Evolutionary conservation across 805 yeast species (phyloP).

Genomic region (Barnettozyma siamensis): DNA sequence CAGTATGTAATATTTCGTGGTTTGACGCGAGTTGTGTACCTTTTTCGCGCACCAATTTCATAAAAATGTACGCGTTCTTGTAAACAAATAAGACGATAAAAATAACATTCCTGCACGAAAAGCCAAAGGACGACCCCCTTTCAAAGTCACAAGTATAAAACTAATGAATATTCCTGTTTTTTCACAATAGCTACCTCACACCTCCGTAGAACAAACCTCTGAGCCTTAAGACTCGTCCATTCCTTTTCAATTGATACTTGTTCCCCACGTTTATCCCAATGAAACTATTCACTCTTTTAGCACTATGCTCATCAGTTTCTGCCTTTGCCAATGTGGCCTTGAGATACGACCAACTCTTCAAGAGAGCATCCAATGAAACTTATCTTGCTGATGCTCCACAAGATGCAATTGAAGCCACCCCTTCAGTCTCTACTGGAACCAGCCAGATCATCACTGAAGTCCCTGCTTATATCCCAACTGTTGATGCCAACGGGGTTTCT

Average conservation of each 20-base stretch:
- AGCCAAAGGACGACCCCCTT: background rate
- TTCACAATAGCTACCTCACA: too few relatives aligned
- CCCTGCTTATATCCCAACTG: conserved; percentile 19
- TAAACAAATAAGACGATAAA: too few relatives aligned
- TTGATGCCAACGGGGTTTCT: conserved; percentile 17
- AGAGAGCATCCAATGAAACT: conserved; percentile 16
- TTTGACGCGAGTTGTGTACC: background rate
- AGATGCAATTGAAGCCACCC: conserved; percentile 1
- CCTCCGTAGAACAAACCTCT: conserved; percentile 4
- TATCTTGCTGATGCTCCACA: background rate
- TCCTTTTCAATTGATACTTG: conserved; percentile 16
- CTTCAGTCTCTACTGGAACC: conserved; percentile 4
- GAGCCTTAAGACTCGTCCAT: conserved; percentile 26
- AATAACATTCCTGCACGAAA: too few relatives aligned
- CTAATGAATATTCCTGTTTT: background rate
- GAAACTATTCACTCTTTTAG: conserved; percentile 13
- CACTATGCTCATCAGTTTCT: conserved; percentile 14
- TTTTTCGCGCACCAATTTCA: too few relatives aligned
- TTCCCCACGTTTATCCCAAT: conserved; percentile 4
- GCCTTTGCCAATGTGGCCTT: conserved; percentile 22
- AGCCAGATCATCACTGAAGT: conserved; percentile 15
- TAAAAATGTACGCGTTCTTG: background rate
- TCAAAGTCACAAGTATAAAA: too few relatives aligned
- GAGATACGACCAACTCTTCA: conserved; percentile 19
- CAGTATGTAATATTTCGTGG: too few relatives aligned